Evolutionary conservation across 2,329 filamentous ascomycete genomes (phyloP).

Genomic region (Penicillium sclerotiorum): DNA sequence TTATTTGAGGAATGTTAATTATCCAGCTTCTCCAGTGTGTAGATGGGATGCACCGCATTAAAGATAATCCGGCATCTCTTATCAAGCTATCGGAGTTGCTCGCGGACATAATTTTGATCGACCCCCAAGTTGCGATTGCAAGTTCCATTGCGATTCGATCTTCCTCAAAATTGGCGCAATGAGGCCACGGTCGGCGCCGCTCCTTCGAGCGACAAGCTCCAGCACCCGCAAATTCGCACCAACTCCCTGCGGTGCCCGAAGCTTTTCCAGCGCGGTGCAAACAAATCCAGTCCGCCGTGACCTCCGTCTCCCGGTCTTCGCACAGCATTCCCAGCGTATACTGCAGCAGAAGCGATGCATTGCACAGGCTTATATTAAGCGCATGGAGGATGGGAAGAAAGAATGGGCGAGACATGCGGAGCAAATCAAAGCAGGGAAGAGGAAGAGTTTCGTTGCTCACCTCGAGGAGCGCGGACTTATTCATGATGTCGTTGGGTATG

Average conservation of each 20-base stretch:
- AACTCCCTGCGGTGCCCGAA: constrained; percentile 25
- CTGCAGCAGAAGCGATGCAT: constrained; percentile 40
- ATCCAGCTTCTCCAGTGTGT: too few relatives aligned
- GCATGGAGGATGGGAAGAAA: constrained; percentile 42
- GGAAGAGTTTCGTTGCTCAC: constrained; percentile 46
- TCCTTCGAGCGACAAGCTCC: constrained; percentile 28
- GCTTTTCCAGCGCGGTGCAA: constrained; percentile 27
- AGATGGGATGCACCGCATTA: constrained; percentile 25
- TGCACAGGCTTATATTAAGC: constrained; percentile 38
- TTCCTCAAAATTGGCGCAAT: constrained; percentile 23
- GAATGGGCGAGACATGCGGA: constrained; percentile 45
- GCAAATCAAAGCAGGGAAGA: constrained; percentile 47
- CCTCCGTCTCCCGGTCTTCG: constrained; percentile 18
- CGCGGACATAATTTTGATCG: constrained; percentile 6
- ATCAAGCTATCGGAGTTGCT: constrained; percentile 24
- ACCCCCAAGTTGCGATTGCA: constrained; percentile 10
- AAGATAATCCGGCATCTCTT: constrained; percentile 23
- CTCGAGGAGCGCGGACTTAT: constrained; percentile 51
- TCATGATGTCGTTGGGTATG: constrained; percentile 51
- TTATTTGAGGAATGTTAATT: too few relatives aligned
- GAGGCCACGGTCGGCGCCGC: constrained; percentile 25
- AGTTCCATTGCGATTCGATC: constrained; percentile 2
- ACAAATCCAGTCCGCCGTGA: constrained; percentile 17
- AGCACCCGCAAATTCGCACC: constrained; percentile 12
- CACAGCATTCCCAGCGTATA: background rate